Conservation (phyloP, 805 yeast species). For the Teunomyces gatunensis region DNA sequence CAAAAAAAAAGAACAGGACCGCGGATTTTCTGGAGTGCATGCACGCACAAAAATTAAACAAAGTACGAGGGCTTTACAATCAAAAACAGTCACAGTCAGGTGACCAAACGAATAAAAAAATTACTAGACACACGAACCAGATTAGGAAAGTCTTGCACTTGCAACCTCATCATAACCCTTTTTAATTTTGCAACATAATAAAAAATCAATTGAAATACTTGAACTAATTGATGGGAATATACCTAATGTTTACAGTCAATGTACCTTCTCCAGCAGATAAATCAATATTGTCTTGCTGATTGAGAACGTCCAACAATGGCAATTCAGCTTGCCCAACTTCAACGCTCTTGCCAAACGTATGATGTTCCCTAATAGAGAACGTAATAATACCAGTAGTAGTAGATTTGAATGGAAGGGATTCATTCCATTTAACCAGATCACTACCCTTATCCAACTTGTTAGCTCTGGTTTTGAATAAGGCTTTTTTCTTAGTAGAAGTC, state of each 20-base stretch:
- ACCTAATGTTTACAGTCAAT: slow-evolving; percentile 40
- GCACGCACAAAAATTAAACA: neutral
- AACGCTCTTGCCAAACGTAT: slow-evolving; percentile 67
- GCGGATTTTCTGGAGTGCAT: neutral
- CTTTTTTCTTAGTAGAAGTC: slow-evolving; percentile 48
- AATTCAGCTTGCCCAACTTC: slow-evolving; percentile 62
- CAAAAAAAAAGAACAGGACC: slow-evolving; percentile 1
- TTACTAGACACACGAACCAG: neutral
- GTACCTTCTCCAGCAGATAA: slow-evolving; percentile 38
- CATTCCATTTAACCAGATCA: slow-evolving; percentile 56
- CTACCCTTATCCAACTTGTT: slow-evolving; percentile 44
- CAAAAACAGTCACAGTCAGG: slow-evolving; percentile 8
- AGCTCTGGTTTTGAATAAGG: slow-evolving; percentile 62
- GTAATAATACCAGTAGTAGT: slow-evolving; percentile 57
- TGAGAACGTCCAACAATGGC: slow-evolving; percentile 48
- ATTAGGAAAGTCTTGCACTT: neutral
- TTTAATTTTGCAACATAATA: neutral
- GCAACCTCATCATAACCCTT: neutral
- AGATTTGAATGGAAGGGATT: slow-evolving; percentile 65
- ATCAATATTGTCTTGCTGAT: slow-evolving; percentile 40
- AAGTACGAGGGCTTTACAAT: neutral
- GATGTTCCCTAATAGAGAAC: slow-evolving; percentile 63
- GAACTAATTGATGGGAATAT: slow-evolving; percentile 7
- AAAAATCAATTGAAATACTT: neutral
- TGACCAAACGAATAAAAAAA: neutral